Percentiles rank a stretch among this genome's conserved stretches.
These are phyloP conservation scores for Vanderwaltozyma yarrowii DNA, from an alignment of 805 yeast species.

Conservation along the genomic window DNA sequence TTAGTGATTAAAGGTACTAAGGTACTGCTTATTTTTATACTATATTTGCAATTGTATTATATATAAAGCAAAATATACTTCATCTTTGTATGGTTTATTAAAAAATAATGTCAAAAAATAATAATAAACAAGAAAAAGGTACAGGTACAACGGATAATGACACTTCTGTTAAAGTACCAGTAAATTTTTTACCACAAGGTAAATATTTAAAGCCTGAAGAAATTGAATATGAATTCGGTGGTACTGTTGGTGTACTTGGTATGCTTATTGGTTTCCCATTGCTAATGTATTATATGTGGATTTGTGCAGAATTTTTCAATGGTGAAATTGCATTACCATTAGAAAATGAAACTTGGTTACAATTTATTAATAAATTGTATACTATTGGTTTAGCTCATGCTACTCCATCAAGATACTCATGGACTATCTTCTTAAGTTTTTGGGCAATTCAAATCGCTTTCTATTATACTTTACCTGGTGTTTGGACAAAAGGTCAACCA, in stretches of 20 bases:
- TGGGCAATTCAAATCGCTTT: slow-evolving; percentile 58
- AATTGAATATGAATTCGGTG: slow-evolving; percentile 86
- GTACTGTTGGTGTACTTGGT: slow-evolving; percentile 76
- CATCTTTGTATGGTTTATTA: too few species aligned
- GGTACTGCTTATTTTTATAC: too few species aligned
- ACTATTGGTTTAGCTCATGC: slow-evolving; percentile 41
- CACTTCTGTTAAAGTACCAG: too few species aligned
- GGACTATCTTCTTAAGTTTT: slow-evolving; percentile 64
- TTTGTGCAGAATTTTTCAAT: slow-evolving; percentile 68
- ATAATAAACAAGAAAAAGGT: too few species aligned
- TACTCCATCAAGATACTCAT: slow-evolving; percentile 48
- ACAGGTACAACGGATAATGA: too few species aligned
- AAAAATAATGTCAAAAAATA: too few species aligned
- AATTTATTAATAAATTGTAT: slow-evolving; percentile 38
- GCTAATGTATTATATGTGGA: slow-evolving; percentile 96
- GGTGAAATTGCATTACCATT: slow-evolving; percentile 70
- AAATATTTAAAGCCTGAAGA: slow-evolving; percentile 38
- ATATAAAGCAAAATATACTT: too few species aligned
- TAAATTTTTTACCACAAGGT: slow-evolving; percentile 28
- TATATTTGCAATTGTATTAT: too few species aligned
- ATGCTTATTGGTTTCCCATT: slow-evolving; percentile 91
- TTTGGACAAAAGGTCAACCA: slow-evolving; percentile 93
- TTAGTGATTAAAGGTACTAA: too few species aligned
- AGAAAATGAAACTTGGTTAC: slow-evolving; percentile 42
- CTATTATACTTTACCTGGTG: slow-evolving; percentile 81